A percentile compares a stretch with the other conserved stretches of the same genome.
Evolutionary conservation across 768 basidiomycete genomes (phyloP).

Genomic region (Trametes coccinea): DNA sequence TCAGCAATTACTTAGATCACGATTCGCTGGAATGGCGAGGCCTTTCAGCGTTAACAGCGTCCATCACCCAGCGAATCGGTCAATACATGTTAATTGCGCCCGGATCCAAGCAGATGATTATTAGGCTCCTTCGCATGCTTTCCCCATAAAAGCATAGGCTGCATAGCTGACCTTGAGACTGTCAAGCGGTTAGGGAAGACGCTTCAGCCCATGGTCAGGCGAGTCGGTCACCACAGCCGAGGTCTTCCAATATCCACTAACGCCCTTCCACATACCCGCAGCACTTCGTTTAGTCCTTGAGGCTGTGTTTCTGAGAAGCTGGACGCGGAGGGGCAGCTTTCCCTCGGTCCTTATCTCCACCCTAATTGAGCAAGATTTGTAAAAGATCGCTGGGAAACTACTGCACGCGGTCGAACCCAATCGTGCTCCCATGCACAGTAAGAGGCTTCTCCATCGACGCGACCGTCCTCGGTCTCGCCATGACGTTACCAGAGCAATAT

Average conservation of each 20-base stretch:
- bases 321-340: constrained; percentile 2
- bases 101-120: neutral
- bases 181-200: neutral
- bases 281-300: neutral
- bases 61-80: neutral
- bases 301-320: neutral
- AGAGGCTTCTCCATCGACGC: constrained; percentile 2
- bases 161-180: neutral
- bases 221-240: neutral
- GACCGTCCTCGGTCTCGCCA: constrained; percentile 1
- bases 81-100: neutral
- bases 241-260: neutral
- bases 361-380: constrained; percentile 1
- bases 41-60: neutral
- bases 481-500: constrained; percentile 15
- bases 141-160: neutral
- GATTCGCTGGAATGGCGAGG: neutral
- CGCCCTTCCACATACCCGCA: neutral
- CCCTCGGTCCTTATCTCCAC: constrained; percentile 18
- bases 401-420: constrained; percentile 9
- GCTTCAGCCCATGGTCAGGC: constrained; percentile 3
- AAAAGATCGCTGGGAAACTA: constrained; percentile 4
- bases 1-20: constrained; percentile 3
- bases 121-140: neutral
- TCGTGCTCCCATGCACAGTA: constrained; percentile 16